Percentiles rank a stretch among this genome's conserved stretches.
Conservation (phyloP, 768 basidiomycete genomes). For the Cantharellus cinnabarinus region DNA sequence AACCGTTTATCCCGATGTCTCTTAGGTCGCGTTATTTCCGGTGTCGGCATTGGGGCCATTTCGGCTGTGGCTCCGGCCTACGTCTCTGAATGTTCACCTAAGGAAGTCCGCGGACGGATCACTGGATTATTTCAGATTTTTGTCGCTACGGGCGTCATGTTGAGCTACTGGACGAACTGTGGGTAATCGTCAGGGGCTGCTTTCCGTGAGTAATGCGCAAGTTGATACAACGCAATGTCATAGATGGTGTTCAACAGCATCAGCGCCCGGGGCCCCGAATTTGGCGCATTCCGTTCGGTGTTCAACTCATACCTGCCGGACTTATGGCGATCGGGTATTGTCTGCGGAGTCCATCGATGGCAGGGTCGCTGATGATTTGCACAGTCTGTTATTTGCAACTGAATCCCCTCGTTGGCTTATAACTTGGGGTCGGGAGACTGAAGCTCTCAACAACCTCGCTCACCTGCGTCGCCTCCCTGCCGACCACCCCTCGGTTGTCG, state of each 20-base stretch:
- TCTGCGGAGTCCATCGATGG: not conserved
- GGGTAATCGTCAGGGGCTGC: slow-evolving; percentile 12
- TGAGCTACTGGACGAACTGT: slow-evolving; percentile 71
- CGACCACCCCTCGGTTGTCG: slow-evolving; percentile 16
- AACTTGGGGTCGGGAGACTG: slow-evolving; percentile 16
- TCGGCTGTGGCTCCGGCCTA: slow-evolving; percentile 67
- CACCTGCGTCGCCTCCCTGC: slow-evolving; percentile 18
- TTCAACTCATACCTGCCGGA: slow-evolving; percentile 19
- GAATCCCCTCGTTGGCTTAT: slow-evolving; percentile 19
- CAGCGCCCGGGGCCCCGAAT: slow-evolving; percentile 4
- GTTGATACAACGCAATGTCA: not conserved
- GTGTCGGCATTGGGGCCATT: slow-evolving; percentile 66
- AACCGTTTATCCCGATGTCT: not conserved
- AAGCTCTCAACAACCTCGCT: slow-evolving; percentile 28
- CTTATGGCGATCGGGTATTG: slow-evolving; percentile 15
- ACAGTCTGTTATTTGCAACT: slow-evolving; percentile 19
- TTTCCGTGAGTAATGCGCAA: not conserved
- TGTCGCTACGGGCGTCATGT: slow-evolving; percentile 69
- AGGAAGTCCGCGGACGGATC: slow-evolving; percentile 67
- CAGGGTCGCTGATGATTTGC: not conserved
- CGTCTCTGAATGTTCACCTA: slow-evolving; percentile 74
- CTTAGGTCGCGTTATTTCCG: slow-evolving; percentile 41
- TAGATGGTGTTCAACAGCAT: slow-evolving; percentile 9
- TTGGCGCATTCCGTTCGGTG: slow-evolving; percentile 13
- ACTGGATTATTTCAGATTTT: slow-evolving; percentile 77